These are phyloP conservation scores for Mycena albidolilacea DNA, from an alignment of 768 basidiomycete genomes.

Conservation along the genomic window DNA sequence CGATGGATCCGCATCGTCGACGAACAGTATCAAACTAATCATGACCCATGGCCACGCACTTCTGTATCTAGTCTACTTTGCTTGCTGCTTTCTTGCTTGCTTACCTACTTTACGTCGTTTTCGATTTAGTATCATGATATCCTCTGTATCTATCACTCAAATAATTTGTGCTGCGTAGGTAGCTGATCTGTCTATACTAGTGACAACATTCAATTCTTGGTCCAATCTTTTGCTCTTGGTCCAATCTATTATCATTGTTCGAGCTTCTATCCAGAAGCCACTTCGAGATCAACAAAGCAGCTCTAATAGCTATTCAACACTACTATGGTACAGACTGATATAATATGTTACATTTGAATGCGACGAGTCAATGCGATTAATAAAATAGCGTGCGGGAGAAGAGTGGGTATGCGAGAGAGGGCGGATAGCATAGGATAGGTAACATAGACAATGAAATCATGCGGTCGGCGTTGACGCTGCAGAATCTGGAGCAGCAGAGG, in stretches of 20 bases:
- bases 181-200: constrained; percentile 12
- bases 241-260: no score
- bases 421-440: constrained; percentile 4
- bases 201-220: constrained; percentile 16
- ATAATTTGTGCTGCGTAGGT: constrained; percentile 33
- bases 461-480: constrained; percentile 21
- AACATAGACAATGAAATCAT: constrained; percentile 21
- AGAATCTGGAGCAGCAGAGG: not conserved
- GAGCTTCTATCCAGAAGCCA: no score
- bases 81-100: constrained; percentile 19
- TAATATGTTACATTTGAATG: constrained; percentile 16
- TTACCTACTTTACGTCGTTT: constrained; percentile 25
- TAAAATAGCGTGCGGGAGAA: constrained; percentile 21
- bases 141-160: constrained; percentile 11
- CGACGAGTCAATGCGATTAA: constrained; percentile 25
- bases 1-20: constrained; percentile 12
- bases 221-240: not conserved
- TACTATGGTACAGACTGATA: not conserved
- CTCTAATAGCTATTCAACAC: constrained; percentile 15
- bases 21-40: constrained; percentile 25
- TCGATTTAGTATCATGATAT: constrained; percentile 21
- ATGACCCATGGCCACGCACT: constrained; percentile 18
- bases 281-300: not conserved
- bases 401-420: not conserved
- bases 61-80: constrained; percentile 24